phyloP scores from a whole-genome alignment of 768 basidiomycete genomes.

The Lactarius trivialis region DNA sequence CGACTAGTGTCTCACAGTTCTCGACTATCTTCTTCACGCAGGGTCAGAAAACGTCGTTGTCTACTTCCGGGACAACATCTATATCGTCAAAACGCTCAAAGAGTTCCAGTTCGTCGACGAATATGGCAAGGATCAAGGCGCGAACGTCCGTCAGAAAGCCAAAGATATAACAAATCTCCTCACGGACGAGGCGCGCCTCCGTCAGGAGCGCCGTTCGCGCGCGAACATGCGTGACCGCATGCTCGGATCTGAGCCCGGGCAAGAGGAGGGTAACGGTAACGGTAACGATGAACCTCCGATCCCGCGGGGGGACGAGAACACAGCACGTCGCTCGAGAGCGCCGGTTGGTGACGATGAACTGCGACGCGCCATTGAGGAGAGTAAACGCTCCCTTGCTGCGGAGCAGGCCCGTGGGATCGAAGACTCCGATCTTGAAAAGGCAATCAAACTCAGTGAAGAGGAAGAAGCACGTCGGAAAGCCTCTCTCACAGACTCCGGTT shows the following conservation, averaged over 20 bases:
- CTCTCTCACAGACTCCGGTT: slow-evolving; percentile 58
- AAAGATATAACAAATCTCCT: slow-evolving; percentile 97
- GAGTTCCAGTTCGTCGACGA: slow-evolving; percentile 98
- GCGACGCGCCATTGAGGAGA: slow-evolving; percentile 80
- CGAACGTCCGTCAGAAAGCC: slow-evolving; percentile 95
- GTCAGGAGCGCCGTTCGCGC: slow-evolving; percentile 75
- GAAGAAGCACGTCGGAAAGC: slow-evolving; percentile 76
- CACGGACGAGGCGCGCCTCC: slow-evolving; percentile 75
- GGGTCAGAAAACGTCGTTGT: slow-evolving; percentile 98
- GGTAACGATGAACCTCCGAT: too few relatives aligned
- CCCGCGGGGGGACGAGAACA: slow-evolving; percentile 42
- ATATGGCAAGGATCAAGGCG: slow-evolving; percentile 92
- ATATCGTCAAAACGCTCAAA: slow-evolving; percentile 97
- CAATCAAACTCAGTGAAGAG: slow-evolving; percentile 81
- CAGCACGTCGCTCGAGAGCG: slow-evolving; percentile 31
- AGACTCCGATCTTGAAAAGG: slow-evolving; percentile 79
- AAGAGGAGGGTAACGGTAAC: slow-evolving; percentile 31
- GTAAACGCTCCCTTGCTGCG: slow-evolving; percentile 63
- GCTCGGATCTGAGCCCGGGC: slow-evolving; percentile 55
- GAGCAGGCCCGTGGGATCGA: slow-evolving; percentile 62
- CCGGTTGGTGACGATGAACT: slow-evolving; percentile 65
- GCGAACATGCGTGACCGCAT: slow-evolving; percentile 95
- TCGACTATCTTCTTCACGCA: slow-evolving; percentile 93
- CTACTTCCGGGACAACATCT: slow-evolving; percentile 96
- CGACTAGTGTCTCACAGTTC: slow-evolving; percentile 74